Conservation (phyloP, 2,329 filamentous ascomycete genomes). For the Cryphonectria parasitica region DNA sequence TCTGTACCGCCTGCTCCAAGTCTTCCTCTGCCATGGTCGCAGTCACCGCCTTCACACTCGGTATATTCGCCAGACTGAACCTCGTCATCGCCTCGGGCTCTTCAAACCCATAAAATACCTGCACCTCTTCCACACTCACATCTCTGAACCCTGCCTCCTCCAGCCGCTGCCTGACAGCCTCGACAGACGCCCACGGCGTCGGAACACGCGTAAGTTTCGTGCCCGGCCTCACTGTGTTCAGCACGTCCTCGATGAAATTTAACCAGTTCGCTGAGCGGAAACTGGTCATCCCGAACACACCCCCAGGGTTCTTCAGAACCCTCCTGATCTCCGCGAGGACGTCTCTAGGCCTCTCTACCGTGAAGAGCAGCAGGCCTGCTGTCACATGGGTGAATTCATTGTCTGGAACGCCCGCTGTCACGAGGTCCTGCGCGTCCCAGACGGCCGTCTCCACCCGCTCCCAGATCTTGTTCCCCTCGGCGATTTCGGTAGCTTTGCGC, state of each 20-base stretch:
- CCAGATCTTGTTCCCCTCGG: not conserved
- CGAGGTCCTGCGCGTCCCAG: slow-evolving; percentile 4
- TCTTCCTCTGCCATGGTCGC: not conserved
- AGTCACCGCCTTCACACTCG: not conserved
- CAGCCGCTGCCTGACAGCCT: not conserved
- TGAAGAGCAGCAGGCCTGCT: slow-evolving; percentile 4
- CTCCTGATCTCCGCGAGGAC: not conserved
- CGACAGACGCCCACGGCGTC: not conserved
- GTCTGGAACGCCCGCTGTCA: not conserved
- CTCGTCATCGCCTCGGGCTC: slow-evolving; percentile 2
- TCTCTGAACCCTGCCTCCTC: not conserved
- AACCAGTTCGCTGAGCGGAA: not conserved
- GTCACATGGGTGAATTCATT: not conserved
- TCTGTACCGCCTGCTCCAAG: not conserved
- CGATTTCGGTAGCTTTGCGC: not conserved
- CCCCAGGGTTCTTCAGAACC: not conserved
- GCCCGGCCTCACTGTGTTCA: not conserved
- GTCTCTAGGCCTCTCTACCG: not conserved
- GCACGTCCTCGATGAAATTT: not conserved
- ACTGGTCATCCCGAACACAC: slow-evolving; percentile 1
- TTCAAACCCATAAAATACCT: not conserved
- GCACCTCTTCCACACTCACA: not conserved
- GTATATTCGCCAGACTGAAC: not conserved
- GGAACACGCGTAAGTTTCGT: not conserved
- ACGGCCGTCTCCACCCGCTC: not conserved